phyloP scores from a whole-genome alignment of 495 filamentous ascomycete genomes.

The Penicillium argentinense region DNA sequence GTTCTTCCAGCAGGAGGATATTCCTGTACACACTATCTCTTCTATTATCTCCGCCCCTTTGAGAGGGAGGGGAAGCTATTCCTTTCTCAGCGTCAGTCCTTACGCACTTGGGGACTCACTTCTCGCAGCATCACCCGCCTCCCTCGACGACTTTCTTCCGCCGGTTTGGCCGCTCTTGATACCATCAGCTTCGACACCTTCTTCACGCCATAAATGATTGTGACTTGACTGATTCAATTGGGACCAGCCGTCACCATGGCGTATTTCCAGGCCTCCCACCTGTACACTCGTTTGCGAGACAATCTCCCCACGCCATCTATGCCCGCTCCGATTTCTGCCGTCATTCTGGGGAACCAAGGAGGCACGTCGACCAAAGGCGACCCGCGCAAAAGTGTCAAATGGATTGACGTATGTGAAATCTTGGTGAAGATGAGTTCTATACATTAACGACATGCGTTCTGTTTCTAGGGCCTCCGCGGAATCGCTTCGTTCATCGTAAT shows the following conservation, averaged over 20 bases:
- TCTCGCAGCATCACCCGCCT: too few relatives aligned
- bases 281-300: slow-evolving; percentile 37
- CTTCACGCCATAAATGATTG: too few relatives aligned
- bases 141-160: too few relatives aligned
- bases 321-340: slow-evolving; percentile 10
- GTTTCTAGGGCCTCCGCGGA: slow-evolving; percentile 59
- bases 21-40: too few relatives aligned
- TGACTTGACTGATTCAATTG: too few relatives aligned
- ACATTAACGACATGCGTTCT: neutral
- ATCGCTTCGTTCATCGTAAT: slow-evolving; percentile 67
- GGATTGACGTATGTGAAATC: slow-evolving; percentile 62
- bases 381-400: slow-evolving; percentile 61
- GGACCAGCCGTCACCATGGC: slow-evolving; percentile 20
- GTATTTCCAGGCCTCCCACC: slow-evolving; percentile 19
- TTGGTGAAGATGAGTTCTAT: neutral
- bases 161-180: too few relatives aligned
- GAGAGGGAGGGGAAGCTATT: too few relatives aligned
- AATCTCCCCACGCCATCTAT: slow-evolving; percentile 2
- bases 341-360: slow-evolving; percentile 33
- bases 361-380: slow-evolving; percentile 35
- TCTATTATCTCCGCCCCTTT: too few relatives aligned
- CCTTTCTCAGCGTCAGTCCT: too few relatives aligned
- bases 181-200: too few relatives aligned
- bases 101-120: too few relatives aligned
- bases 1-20: neutral